A percentile compares a stretch with the other conserved stretches of the same genome.
Evolutionary conservation across 129 eudicot genomes (phyloP).

Genomic region (Artemisia tridentata): DNA sequence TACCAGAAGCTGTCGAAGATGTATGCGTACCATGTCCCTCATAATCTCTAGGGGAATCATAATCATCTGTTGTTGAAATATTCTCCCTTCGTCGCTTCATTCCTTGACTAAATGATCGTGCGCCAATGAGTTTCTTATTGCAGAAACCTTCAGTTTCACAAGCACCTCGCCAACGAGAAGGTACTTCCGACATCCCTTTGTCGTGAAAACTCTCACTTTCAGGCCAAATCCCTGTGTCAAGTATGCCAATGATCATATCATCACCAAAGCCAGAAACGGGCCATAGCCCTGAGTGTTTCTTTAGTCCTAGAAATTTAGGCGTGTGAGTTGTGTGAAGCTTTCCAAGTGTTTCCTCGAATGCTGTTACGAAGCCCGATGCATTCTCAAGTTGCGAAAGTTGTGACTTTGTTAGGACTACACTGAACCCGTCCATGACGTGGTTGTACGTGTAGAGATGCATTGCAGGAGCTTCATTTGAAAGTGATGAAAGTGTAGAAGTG

Average conservation of each 20-base stretch:
- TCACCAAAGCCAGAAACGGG: conserved; percentile 35
- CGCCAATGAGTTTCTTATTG: conserved; percentile 41
- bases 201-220: conserved; percentile 41
- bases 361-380: not conserved
- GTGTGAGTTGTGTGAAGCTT: conserved; percentile 35
- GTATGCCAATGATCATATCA: conserved; percentile 38
- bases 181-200: conserved; percentile 36
- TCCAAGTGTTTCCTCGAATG: conserved; percentile 1
- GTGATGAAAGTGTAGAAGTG: conserved; percentile 42
- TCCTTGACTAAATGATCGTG: conserved; percentile 33
- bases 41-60: conserved; percentile 23
- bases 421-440: conserved; percentile 44
- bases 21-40: conserved; percentile 26
- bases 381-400: not conserved
- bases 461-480: conserved; percentile 26
- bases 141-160: conserved; percentile 30
- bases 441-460: conserved; percentile 48
- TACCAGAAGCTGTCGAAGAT: conserved; percentile 21
- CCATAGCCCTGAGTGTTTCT: conserved; percentile 30
- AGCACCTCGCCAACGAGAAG: conserved; percentile 32
- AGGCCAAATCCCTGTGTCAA: conserved; percentile 43
- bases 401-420: conserved; percentile 32
- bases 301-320: conserved; percentile 31
- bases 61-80: conserved; percentile 20
- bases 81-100: conserved; percentile 13